phyloP scores from a whole-genome alignment of 305 asterid species.

The Fraxinus dipetala region DNA sequence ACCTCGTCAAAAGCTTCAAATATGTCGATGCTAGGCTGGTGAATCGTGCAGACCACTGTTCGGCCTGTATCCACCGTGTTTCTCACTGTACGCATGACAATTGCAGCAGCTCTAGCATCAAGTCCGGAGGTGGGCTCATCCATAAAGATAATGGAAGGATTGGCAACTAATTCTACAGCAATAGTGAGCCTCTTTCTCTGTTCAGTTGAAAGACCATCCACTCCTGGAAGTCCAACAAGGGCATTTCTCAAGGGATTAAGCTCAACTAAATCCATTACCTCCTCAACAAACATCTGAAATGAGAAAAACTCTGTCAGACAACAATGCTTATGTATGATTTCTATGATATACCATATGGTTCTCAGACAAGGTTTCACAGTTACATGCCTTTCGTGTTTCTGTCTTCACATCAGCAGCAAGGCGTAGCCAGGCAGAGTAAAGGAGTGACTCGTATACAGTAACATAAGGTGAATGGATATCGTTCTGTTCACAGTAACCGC shows the following conservation, averaged over 20 bases:
- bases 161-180: constrained; percentile 50
- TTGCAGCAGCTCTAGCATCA: constrained; percentile 57
- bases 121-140: constrained; percentile 56
- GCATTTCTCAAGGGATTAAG: constrained; percentile 39
- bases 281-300: constrained; percentile 49
- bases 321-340: not conserved
- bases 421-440: constrained; percentile 55
- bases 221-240: constrained; percentile 51
- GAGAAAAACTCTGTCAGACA: not conserved
- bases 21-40: constrained; percentile 53
- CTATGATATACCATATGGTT: not conserved
- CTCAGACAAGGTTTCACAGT: not conserved
- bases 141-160: constrained; percentile 52
- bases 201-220: constrained; percentile 51
- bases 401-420: constrained; percentile 41
- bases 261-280: constrained; percentile 50
- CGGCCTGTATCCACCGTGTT: constrained; percentile 51
- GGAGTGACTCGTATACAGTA: constrained; percentile 45
- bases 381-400: constrained; percentile 38
- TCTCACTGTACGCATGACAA: constrained; percentile 54
- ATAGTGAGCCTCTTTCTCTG: constrained; percentile 52
- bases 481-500: constrained; percentile 52
- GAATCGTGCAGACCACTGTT: constrained; percentile 53
- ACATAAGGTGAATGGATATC: constrained; percentile 51
- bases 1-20: constrained; percentile 57